Base-by-base conservation (phyloP, 768 basidiomycete species). In the Gyrodon lividus region DNA sequence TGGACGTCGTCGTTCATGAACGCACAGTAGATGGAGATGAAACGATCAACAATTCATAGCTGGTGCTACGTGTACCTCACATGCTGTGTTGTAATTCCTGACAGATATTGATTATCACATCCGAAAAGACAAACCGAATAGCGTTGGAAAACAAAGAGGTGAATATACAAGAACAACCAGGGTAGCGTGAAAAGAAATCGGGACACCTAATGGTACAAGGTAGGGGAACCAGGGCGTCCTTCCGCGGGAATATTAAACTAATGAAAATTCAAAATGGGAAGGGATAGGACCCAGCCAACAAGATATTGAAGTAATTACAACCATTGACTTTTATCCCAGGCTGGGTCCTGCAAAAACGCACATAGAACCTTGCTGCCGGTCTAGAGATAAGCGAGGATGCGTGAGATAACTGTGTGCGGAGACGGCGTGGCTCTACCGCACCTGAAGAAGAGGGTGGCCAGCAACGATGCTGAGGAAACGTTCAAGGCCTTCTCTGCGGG, bases 361-460 rank as follows among this genome's bases (percentile, higher is more conserved):
- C 91, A 92, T 4, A 98, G 76, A n/a, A 98, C 93, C 66, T 97
- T 97, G 71, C 91, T 93, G 44, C 95, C 95, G 4, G 95, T 98
- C 92, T 94, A 35, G 30, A 24, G 9, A 28, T 3, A 14, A 33
- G 8, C 41, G 26, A 3, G 37, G 4, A 47, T 13, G 43, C 13
- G n/a, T 60, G 56, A 51, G 48, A 52, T 50, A 23, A 54, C 38
- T 24, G 22, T n/a, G 8, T 28, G 19, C 34, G 13, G 35, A 30
- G 35, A 35, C 13, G 35, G 28, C 1, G 16, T n/a, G 37, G 23
- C 16, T 16, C 30, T 26, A 71, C 82, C 54, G 56, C 13, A 91
- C 93, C 84, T 99, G 96, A 22, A 99, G 74, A 50, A 99, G 74
- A 7, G 97, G 97, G 68, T 99, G 97, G 0, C 97, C 97, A 2